phyloP scores from a whole-genome alignment of 148 eudicot species.

The Diospyros kaki region DNA sequence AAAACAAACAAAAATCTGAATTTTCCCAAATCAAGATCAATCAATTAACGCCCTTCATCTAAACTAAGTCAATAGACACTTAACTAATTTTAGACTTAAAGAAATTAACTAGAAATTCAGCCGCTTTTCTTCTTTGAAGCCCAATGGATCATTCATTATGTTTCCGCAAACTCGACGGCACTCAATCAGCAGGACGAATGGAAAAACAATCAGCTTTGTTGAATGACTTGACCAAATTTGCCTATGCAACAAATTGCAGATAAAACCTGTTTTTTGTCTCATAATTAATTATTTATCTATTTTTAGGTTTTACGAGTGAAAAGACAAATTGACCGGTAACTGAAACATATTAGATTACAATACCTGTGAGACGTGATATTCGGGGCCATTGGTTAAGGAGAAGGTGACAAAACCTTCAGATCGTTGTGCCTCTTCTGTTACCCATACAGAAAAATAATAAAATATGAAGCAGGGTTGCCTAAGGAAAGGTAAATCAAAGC shows the following conservation, averaged over 20 bases:
- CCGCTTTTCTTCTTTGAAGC: too few relatives aligned
- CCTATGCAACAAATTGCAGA: too few relatives aligned
- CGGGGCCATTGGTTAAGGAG: conserved; percentile 96
- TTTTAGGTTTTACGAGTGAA: background rate
- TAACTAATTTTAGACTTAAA: too few relatives aligned
- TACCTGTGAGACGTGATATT: conserved; percentile 96
- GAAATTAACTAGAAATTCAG: too few relatives aligned
- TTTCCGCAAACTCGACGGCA: too few relatives aligned
- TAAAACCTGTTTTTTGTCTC: too few relatives aligned
- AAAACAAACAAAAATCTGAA: background rate
- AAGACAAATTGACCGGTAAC: background rate
- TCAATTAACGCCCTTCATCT: too few relatives aligned
- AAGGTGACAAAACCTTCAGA: conserved; percentile 79
- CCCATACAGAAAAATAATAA: conserved; percentile 10
- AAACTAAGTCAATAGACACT: too few relatives aligned
- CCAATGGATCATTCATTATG: too few relatives aligned
- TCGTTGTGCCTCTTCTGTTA: conserved; percentile 46
- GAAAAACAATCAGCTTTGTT: too few relatives aligned
- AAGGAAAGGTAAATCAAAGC: background rate
- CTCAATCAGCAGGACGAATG: too few relatives aligned
- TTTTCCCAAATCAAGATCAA: background rate
- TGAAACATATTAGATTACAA: background rate
- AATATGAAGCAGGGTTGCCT: conserved; percentile 1
- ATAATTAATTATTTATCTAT: background rate
- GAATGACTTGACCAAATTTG: too few relatives aligned